phyloP scores from a whole-genome alignment of 202 grass and related monocot species.

The Cymbopogon flexuosus region DNA sequence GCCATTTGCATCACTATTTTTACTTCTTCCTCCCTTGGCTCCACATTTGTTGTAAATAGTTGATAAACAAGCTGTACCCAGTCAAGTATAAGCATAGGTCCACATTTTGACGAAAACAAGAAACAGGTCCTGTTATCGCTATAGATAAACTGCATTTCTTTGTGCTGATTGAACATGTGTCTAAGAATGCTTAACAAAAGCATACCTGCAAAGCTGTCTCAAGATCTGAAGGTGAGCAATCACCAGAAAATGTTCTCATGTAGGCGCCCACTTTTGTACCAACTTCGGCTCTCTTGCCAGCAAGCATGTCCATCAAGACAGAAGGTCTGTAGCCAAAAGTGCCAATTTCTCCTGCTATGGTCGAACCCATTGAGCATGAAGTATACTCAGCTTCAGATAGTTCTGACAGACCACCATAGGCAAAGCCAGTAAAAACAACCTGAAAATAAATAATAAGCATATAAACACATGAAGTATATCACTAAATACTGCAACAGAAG shows the following conservation, averaged over 20 bases:
- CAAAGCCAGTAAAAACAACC: constrained; percentile 98
- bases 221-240: constrained; percentile 95
- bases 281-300: constrained; percentile 99
- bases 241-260: constrained; percentile 96
- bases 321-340: constrained; percentile 94
- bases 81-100: constrained; percentile 17
- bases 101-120: constrained; percentile 1
- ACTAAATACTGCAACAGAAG: not conserved
- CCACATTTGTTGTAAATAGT: constrained; percentile 91
- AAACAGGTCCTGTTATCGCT: not conserved
- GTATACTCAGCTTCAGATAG: constrained; percentile 93
- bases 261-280: constrained; percentile 94
- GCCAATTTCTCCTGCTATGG: constrained; percentile 95
- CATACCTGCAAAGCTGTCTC: constrained; percentile 93
- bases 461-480: constrained; percentile 17
- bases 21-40: constrained; percentile 93
- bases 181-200: constrained; percentile 26
- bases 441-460: constrained; percentile 40
- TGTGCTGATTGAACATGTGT: not conserved
- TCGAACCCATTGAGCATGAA: constrained; percentile 97
- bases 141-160: not conserved
- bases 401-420: constrained; percentile 96
- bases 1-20: constrained; percentile 99
- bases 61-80: constrained; percentile 76
- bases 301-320: constrained; percentile 98